Percentiles rank a stretch among this genome's conserved stretches.
These are phyloP conservation scores for Aspergillus biplanus DNA, from an alignment of 495 filamentous ascomycete species.

Conservation along the genomic window DNA sequence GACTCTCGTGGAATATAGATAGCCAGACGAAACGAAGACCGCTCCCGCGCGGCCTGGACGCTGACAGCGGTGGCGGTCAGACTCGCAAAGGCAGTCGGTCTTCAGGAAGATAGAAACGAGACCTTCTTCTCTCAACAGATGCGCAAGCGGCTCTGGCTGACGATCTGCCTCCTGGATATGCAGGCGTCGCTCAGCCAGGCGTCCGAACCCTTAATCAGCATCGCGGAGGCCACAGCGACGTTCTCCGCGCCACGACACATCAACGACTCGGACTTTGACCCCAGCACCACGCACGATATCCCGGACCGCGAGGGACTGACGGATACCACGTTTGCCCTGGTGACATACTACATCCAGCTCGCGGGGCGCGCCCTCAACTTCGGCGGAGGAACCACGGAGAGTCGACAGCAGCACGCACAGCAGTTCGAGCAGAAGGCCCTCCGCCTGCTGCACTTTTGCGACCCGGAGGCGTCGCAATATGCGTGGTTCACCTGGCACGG, in stretches of 20 bases:
- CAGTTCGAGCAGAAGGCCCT: conserved; percentile 10
- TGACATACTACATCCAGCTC: conserved; percentile 7
- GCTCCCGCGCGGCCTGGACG: neutral
- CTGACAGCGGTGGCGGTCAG: conserved; percentile 11
- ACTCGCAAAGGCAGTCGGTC: neutral
- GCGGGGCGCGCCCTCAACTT: conserved; percentile 6
- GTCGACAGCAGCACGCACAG: neutral
- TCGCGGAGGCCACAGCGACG: neutral
- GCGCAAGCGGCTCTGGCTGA: conserved; percentile 14
- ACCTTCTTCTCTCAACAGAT: conserved; percentile 11
- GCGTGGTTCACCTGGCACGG: conserved; percentile 14
- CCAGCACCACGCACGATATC: neutral
- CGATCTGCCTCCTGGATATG: conserved; percentile 13
- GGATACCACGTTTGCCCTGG: conserved; percentile 9
- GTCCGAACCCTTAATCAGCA: conserved; percentile 8
- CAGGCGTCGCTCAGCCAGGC: conserved; percentile 3
- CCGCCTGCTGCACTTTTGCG: conserved; percentile 13
- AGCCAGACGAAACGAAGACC: conserved; percentile 6
- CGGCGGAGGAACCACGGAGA: neutral
- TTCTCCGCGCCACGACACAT: neutral
- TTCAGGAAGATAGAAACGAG: conserved; percentile 1
- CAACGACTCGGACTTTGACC: conserved; percentile 14
- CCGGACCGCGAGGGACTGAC: neutral
- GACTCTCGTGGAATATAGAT: neutral
- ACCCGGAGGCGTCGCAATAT: conserved; percentile 15